Base-by-base conservation (phyloP, 23 red algal genomes). In the Pyropia haitanensis region DNA sequence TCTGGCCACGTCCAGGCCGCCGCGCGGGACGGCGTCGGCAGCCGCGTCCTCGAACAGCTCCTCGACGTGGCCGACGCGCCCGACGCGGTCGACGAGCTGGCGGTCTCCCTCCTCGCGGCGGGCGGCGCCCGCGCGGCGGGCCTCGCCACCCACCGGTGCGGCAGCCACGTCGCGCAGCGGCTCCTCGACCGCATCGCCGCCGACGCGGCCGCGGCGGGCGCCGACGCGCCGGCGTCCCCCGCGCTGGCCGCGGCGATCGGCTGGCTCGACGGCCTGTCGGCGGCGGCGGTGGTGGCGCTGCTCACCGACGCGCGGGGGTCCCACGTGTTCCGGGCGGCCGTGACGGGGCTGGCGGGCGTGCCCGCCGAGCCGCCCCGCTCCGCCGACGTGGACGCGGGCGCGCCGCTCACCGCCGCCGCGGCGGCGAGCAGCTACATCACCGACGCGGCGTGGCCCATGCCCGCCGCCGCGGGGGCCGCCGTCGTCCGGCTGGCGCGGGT, bases 371-470 rank as follows among this genome's bases (percentile, higher is more conserved):
- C 72, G 68, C 66, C 79, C 5, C 24, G 59, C 44, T 67, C 72
- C 31, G 59, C 79, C 27, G 65, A 71, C 48, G 56, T 83, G 33
- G 79, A 83, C 49, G 79, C 72, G 59, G 26, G 44, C 12, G 79
- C 72, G 68, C 66, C 79, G 13, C 24, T 53, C 30, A 69, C 72
- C 58, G 67, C 79, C 27, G 65, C 60, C 34, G 56, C 73, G 33
- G 68, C 72, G 29, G 79, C 72, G 59, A 22, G 22, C n/a, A 72
- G 53, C n/a, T 83, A 83, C 53, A 73, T 83, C 26, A 61, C 72
- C 17, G 39, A 51, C 0, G 34, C 46, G 48, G 49, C 31, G 18
- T 46, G 39, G 39, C 39, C 39, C 5, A 46, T 46, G 39, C 39
- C 39, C 39, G 39, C 4, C 39, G 39, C 39, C 13, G 39, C 39